These are phyloP conservation scores for Aspergillaceae sp. DNA, from an alignment of 2,329 filamentous ascomycete genomes.

Conservation along the genomic window DNA sequence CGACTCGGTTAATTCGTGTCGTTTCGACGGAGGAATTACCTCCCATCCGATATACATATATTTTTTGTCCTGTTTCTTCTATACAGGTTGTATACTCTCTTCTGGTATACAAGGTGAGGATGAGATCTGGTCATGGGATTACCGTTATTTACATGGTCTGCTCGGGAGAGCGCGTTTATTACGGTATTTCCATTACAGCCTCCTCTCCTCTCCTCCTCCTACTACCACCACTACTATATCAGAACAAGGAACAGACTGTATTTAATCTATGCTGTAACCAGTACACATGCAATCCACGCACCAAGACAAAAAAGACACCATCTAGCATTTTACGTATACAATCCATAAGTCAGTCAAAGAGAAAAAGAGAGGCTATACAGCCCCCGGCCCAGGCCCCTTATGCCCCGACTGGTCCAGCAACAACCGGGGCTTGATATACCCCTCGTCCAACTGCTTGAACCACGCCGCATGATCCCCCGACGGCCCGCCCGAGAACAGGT, in stretches of 20 bases:
- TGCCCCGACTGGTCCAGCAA: conserved; percentile 61
- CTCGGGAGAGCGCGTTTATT: neutral
- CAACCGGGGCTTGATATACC: conserved; percentile 87
- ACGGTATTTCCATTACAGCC: neutral
- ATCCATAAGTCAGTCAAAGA: neutral
- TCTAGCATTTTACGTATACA: neutral
- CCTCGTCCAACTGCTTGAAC: conserved; percentile 89
- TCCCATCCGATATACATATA: too few species aligned
- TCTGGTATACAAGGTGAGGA: neutral
- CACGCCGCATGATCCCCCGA: conserved; percentile 81
- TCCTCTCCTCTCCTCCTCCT: neutral
- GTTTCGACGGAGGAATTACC: too few species aligned
- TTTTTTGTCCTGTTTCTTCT: too few species aligned
- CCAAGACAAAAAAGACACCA: neutral
- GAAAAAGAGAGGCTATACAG: conserved; percentile 3
- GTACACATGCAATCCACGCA: neutral
- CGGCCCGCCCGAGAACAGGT: conserved; percentile 62
- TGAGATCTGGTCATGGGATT: neutral
- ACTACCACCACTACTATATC: too few species aligned
- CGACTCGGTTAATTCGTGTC: too few species aligned
- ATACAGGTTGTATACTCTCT: neutral
- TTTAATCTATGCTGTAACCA: neutral
- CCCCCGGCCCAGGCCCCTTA: conserved; percentile 34
- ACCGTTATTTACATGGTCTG: neutral
- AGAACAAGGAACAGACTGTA: too few species aligned